Evolutionary conservation across 805 yeast species (phyloP), one percentile per base, ranked within the genome.

Genomic region (Teunomyces aglyptinius): DNA sequence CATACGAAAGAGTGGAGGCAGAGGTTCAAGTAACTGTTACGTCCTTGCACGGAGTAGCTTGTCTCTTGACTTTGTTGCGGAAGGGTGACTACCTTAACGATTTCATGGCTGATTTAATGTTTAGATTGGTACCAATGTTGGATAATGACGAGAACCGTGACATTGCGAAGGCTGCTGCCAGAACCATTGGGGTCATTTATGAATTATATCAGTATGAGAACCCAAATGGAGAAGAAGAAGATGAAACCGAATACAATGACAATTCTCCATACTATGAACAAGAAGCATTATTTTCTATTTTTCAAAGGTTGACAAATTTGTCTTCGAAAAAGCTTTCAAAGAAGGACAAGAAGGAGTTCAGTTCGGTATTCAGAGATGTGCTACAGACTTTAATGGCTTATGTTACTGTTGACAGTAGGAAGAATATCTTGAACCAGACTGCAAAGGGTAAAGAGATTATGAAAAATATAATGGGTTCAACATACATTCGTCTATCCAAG

Each of bases 311-410:
- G 36, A 65, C 78, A 1, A 75, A 72, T 36, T 74, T 78, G 18
- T 78, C 86, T 0, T 69, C 83, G 4, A 82, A 82, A 48, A 78
- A 73, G 44, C 58, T 82, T 3, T 77, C 84, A 22, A 85, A 85
- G 53, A 81, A 78, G 56, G 87, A 82, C 50, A 83, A 81, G 59
- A 77, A 76, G 49, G 81, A 77, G 32, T 70, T 80, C 20, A 79
- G 80, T 50, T 77, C 87, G 1, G 70, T 83, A 1, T 81, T 83
- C 60, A 71, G 83, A 56, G 85, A 83, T 49, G 80, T 82, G 15
- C 60, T 75, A 34, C 63, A 63, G 31, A 80, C 85, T 0, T 65
- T 83, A 8, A 70, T 68, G 43, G 57, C 58, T 13, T 76, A 73
- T 51, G 61, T 67, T 46, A 71, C 55, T 55, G 63, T 44, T 44